Evolutionary conservation across 2,329 filamentous ascomycete genomes (phyloP).

Genomic region (Tolypocladium inflatum): DNA sequence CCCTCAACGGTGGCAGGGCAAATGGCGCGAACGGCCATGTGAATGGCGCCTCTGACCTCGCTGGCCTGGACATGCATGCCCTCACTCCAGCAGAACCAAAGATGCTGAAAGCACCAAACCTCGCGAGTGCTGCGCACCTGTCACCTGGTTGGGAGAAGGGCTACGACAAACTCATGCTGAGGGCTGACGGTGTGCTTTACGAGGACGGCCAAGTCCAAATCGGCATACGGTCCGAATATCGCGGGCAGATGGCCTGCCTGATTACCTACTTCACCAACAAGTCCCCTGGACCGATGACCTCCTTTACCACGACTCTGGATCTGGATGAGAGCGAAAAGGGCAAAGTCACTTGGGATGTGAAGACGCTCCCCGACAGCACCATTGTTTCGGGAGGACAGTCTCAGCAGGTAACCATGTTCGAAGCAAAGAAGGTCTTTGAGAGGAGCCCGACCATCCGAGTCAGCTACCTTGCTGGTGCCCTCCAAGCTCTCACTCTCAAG

Average conservation of each 20-base stretch:
- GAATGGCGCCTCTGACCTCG: constrained; percentile 55
- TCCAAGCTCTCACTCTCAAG: constrained; percentile 87
- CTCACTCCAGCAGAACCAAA: constrained; percentile 48
- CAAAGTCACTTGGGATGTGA: constrained; percentile 75
- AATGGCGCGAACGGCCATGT: constrained; percentile 39
- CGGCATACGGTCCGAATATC: constrained; percentile 86
- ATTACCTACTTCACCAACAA: constrained; percentile 97
- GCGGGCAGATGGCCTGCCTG: constrained; percentile 87
- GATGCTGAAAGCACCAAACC: constrained; percentile 61
- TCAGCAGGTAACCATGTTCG: constrained; percentile 92
- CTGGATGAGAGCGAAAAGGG: constrained; percentile 58
- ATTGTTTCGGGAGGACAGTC: constrained; percentile 68
- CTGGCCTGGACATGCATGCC: constrained; percentile 69
- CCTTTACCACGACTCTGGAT: constrained; percentile 90
- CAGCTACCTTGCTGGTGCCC: constrained; percentile 84
- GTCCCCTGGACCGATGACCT: constrained; percentile 72
- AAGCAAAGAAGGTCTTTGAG: constrained; percentile 70
- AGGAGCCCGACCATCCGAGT: constrained; percentile 86
- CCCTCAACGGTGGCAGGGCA: constrained; percentile 35
- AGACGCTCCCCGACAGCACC: constrained; percentile 76
- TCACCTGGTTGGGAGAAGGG: constrained; percentile 92
- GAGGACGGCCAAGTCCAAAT: constrained; percentile 93
- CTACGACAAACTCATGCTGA: constrained; percentile 73
- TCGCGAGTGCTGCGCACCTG: constrained; percentile 85
- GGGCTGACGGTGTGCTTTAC: constrained; percentile 79